Base-by-base conservation (phyloP, 2,329 filamentous ascomycete genomes). In the Fusarium graminum region DNA sequence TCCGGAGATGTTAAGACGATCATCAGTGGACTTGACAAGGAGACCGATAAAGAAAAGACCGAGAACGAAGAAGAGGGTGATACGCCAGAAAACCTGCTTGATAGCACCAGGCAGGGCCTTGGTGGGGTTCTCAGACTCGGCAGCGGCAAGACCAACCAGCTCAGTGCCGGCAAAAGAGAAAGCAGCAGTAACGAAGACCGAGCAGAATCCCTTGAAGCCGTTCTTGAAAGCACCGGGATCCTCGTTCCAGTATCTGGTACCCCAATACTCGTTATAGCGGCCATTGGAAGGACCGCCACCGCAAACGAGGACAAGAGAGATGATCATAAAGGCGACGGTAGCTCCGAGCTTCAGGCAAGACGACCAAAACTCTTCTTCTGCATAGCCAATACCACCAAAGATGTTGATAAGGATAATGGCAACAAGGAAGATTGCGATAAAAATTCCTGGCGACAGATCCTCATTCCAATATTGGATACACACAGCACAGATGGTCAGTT, bases 101-200 rank as follows among this genome's bases (percentile, higher is more conserved):
- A 93, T 88, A 4, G 92, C 92, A 12, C 88, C 89, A 1, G 92
- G 92, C 2, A 96, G 83, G 2, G 89, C 87, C 74, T 91, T 88
- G 61, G 87, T 83, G 1, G 90, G 90, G 71, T 91, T 90, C 7
- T 76, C 79, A 0, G 88, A 86, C 77, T 92, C 90, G 19, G 89
- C 90, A 14, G 90, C 90, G 6, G 89, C 88, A 13, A 92, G 83
- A 72, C 89, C 90, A 51, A 91, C 88, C 6, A 90, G 80, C 74
- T 91, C 89, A 4, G 89, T 90, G 22, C 89, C 89, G 7, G 87
- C 85, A 70, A 90, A 91, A 40, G 89, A 81, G 72, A 91, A 91
- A 14, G 89, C 89, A n/a, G 89, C 89, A 4, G 86, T 90, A 56
- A 91, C 88, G 68, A 92, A 90, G 59, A 90, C 87, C 59, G 83